Base-by-base conservation (phyloP, 2,329 filamentous ascomycete genomes). In the Curvularia lunata region DNA sequence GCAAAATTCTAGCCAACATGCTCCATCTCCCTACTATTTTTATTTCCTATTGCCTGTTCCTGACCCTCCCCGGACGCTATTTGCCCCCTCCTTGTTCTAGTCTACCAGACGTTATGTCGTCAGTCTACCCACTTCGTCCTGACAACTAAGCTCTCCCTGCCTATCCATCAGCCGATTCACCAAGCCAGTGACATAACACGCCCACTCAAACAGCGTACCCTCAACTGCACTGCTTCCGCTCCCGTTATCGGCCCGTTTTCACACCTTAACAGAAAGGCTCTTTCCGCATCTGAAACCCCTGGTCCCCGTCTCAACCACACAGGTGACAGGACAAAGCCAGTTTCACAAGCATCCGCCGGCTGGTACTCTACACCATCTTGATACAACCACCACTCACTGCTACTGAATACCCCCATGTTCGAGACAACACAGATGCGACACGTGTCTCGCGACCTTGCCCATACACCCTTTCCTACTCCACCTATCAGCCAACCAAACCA, bases 211-310 rank as follows among this genome's bases (percentile, higher is more conserved):
- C 40, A 27, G 5, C 10, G 7, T 5, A n/a, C 18, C 12, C 10
- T 4, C 16, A 40, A 45, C 30, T 16, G 16, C 8, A 38, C 43
- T 38, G 23, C 47, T 28, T 30, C 21, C 40, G 27, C 19, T 32
- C 19, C 21, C n/a, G n/a, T 42, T 34, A 51, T 55, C 53, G 53
- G 53, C 30, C 53, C 53, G 40, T 37, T 34, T 51, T n/a, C 53
- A 52, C 40, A 46, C 48, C 53, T 25, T 52, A 32, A 46, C 23
- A 46, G 21, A 45, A 32, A 4, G 23, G 23, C 21, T 38, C 9
- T 45, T 30, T 49, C 42, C 27, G 42, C 23, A 45, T 45, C 53
- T 38, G 49, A 48, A 52, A 34, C 53, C 30, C 45, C 38, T 47
- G 41, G 40, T 51, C 47, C 21, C 53, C 30, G 38, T 45, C 53